A percentile compares a stretch with the other conserved stretches of the same genome.
Conservation (phyloP, 2,329 filamentous ascomycete genomes). For the Pyrenophora tritici-repentis region DNA sequence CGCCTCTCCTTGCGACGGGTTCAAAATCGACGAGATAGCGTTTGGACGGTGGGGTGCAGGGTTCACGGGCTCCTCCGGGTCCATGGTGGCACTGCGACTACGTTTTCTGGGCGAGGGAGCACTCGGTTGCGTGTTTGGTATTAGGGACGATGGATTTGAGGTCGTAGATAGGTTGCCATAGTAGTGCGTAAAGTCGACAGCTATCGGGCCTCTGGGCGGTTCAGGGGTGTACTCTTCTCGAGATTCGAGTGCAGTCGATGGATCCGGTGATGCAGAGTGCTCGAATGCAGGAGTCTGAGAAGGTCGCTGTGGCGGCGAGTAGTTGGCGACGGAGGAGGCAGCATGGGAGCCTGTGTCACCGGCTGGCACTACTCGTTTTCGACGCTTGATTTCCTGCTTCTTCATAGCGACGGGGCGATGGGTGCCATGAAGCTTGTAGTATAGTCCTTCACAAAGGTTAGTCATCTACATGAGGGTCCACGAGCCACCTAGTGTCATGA, state of each 20-base stretch:
- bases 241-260: constrained; percentile 34
- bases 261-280: constrained; percentile 44
- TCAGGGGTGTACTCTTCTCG: constrained; percentile 36
- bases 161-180: constrained; percentile 23
- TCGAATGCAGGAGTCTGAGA: constrained; percentile 39
- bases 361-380: constrained; percentile 91
- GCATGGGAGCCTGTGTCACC: constrained; percentile 51
- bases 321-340: constrained; percentile 34
- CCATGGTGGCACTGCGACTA: constrained; percentile 42
- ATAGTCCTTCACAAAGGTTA: constrained; percentile 68
- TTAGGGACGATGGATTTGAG: constrained; percentile 19
- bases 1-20: constrained; percentile 29
- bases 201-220: constrained; percentile 35
- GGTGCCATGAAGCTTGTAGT: constrained; percentile 93
- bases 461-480: neutral
- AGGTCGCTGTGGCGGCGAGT: constrained; percentile 36
- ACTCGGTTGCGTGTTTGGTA: constrained; percentile 20
- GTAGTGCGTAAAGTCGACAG: constrained; percentile 48
- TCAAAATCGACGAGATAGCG: constrained; percentile 43
- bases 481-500: constrained; percentile 23
- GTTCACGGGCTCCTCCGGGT: constrained; percentile 32
- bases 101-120: constrained; percentile 43
- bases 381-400: constrained; percentile 92
- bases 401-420: constrained; percentile 98
- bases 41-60: constrained; percentile 40